Base-by-base conservation (phyloP, 1,284 basidiomycete species). In the Puccinia coronata region DNA sequence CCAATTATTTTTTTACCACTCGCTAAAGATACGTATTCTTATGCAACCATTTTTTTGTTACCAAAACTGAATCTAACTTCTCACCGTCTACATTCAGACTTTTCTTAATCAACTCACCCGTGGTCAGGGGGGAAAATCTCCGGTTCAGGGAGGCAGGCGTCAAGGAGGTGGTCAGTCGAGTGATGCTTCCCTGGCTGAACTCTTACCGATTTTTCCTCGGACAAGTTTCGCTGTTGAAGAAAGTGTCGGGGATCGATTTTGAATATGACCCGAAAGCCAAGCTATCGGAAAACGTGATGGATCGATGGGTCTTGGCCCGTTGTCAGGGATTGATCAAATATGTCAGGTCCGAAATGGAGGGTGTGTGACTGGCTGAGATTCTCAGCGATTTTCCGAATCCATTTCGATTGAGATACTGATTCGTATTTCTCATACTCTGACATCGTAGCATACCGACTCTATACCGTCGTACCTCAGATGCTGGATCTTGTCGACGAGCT, bases 191-290 rank as follows among this genome's bases (percentile, higher is more conserved):
- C n/a, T 98, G 96, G 95, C 91, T 99, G 86, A 99, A 99, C 87
- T 94, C 95, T 77, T 96, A 96, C 91, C 94, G 96, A 83, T 99
- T 99, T 90, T 98, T 99, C 91, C 90, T 98, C 80, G 95, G 94
- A n/a, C 96, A 98, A 86, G 94, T 92, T 59, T 92, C 91, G 16
- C 88, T 99, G 43, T 89, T 95, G 83, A 92, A 95, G 87, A 97
- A 97, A 87, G 91, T 91, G 31, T 90, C 90, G 11, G 91, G 91
- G 34, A 88, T 91, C 82, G 91, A 92, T 82, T 99, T 98, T 88
- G 88, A 90, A 83, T 98, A 98, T 87, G 91, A 97, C 85, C 90
- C 93, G 20, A 91, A 95, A 84, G 93, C 93, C 2, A 89, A 91
- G n/a, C 88, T 92, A 41, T 93, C 93, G 43, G 90, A 88, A 84